phyloP scores from a whole-genome alignment of 1,284 basidiomycete genomes.

The Phylloporus gajari region DNA sequence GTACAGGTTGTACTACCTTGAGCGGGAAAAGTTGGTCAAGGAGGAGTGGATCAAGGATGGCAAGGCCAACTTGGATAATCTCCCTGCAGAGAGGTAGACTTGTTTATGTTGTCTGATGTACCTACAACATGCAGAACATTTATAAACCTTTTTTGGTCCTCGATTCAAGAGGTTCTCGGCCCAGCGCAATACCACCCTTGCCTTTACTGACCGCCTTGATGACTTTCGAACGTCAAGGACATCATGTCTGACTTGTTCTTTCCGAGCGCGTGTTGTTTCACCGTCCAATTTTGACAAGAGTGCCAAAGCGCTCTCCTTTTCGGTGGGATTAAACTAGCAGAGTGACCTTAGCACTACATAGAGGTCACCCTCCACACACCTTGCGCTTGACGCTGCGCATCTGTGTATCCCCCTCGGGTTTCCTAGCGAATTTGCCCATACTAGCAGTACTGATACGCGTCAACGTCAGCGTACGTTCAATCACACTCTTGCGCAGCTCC shows the following conservation, averaged over 20 bases:
- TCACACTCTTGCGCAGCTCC: slow-evolving; percentile 73
- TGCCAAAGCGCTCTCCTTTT: slow-evolving; percentile 79
- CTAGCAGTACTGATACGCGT: slow-evolving; percentile 90
- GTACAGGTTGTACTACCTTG: slow-evolving; percentile 75
- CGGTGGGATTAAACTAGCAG: slow-evolving; percentile 83
- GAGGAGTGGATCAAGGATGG: slow-evolving; percentile 84
- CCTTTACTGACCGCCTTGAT: slow-evolving; percentile 81
- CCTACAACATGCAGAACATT: background rate
- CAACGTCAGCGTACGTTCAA: slow-evolving; percentile 82
- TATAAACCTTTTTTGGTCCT: no score
- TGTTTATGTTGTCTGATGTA: slow-evolving; percentile 34
- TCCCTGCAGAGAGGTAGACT: slow-evolving; percentile 42
- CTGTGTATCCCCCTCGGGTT: slow-evolving; percentile 91
- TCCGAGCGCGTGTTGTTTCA: slow-evolving; percentile 70
- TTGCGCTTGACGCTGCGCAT: slow-evolving; percentile 91
- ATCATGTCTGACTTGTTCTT: slow-evolving; percentile 60
- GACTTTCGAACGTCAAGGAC: slow-evolving; percentile 89
- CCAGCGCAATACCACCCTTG: slow-evolving; percentile 68
- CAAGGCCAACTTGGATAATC: slow-evolving; percentile 66
- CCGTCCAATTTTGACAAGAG: slow-evolving; percentile 85
- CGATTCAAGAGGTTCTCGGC: slow-evolving; percentile 40
- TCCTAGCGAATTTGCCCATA: slow-evolving; percentile 92
- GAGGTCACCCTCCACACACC: slow-evolving; percentile 56
- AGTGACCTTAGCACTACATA: slow-evolving; percentile 8
- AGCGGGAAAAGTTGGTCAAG: slow-evolving; percentile 80